phyloP scores from a whole-genome alignment of 2,329 filamentous ascomycete genomes.

The Huntiella abstrusa region DNA sequence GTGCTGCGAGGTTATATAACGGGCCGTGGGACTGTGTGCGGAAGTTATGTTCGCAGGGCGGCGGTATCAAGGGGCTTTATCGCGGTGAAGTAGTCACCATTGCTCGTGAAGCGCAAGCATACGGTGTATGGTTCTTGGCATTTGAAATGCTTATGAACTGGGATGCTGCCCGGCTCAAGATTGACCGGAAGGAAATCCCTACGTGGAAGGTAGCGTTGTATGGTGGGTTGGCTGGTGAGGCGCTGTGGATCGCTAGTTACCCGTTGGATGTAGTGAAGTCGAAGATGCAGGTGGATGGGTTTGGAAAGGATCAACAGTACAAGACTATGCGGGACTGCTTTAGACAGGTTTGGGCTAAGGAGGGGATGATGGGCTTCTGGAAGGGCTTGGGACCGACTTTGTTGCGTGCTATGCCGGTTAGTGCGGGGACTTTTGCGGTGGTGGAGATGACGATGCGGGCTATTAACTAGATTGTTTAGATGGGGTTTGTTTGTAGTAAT shows the following conservation, averaged over 20 bases:
- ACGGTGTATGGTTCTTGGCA: constrained; percentile 84
- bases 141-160: constrained; percentile 95
- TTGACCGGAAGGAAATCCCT: constrained; percentile 60
- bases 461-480: constrained; percentile 23
- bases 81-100: constrained; percentile 75
- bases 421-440: constrained; percentile 91
- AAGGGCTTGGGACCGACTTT: constrained; percentile 82
- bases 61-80: constrained; percentile 58
- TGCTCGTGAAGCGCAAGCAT: constrained; percentile 78
- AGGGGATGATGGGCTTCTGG: constrained; percentile 79
- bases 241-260: constrained; percentile 82
- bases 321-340: constrained; percentile 79
- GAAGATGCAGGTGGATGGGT: constrained; percentile 98
- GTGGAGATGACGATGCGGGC: constrained; percentile 48
- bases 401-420: constrained; percentile 90
- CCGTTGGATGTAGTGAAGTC: constrained; percentile 97
- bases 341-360: constrained; percentile 55
- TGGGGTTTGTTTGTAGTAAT: background rate
- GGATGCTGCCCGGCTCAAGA: constrained; percentile 59
- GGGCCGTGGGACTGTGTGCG: constrained; percentile 82
- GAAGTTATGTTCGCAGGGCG: constrained; percentile 53
- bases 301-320: constrained; percentile 53
- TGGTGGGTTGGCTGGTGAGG: constrained; percentile 84
- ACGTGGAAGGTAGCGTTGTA: constrained; percentile 78
- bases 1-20: constrained; percentile 53